phyloP scores from a whole-genome alignment of 2,329 filamentous ascomycete genomes.

The Aureobasidium sp. region DNA sequence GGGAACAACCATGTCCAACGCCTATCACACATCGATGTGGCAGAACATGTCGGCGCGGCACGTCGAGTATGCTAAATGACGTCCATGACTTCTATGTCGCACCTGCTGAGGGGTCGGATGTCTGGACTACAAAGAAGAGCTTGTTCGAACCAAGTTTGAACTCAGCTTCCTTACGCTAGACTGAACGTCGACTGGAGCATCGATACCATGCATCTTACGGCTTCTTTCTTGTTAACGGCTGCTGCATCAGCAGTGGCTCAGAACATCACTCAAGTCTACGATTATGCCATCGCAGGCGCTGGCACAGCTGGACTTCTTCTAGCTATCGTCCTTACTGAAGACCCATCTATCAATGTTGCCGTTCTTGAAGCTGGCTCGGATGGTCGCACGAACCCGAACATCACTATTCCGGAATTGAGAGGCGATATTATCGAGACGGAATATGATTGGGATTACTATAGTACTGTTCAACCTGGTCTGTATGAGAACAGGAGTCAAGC shows the following conservation, averaged over 20 bases:
- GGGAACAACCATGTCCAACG: background rate
- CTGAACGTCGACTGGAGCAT: background rate
- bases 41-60: background rate
- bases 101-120: background rate
- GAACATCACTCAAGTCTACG: conserved; percentile 17
- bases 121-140: background rate
- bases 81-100: background rate
- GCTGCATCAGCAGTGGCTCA: background rate
- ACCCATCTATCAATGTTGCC: conserved; percentile 20
- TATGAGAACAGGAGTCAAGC: conserved; percentile 2
- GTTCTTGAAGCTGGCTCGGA: conserved; percentile 22
- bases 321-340: conserved; percentile 19
- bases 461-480: conserved; percentile 18
- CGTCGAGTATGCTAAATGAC: background rate
- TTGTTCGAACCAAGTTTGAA: no score
- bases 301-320: conserved; percentile 21
- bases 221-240: background rate
- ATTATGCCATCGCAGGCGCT: conserved; percentile 22
- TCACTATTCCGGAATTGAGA: conserved; percentile 14
- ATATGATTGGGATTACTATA: conserved; percentile 23
- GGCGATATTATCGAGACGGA: conserved; percentile 20
- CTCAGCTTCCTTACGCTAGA: no score
- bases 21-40: background rate
- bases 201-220: background rate
- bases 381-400: conserved; percentile 3